Evolutionary conservation across 2,329 filamentous ascomycete genomes (phyloP), one percentile per base, ranked within the genome.

Genomic region (Trichoderma atroviride): DNA sequence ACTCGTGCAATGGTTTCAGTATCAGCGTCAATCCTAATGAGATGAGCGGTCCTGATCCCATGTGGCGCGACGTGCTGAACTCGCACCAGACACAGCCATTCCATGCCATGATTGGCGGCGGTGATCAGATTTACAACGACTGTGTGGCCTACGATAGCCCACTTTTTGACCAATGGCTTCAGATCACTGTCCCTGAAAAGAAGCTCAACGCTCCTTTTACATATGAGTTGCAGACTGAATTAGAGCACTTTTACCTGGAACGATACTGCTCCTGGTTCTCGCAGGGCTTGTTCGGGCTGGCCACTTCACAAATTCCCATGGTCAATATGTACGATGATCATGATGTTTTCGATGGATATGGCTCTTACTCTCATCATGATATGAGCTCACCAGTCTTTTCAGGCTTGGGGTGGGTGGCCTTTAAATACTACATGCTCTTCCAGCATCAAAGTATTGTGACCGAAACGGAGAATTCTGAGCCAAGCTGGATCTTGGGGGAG

Each of bases 341-440:
- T 77, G 92, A 96, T 74, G 92, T 94, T 74, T 94, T 94, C 72
- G 91, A 94, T 79, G 96, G 96, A 0, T 99, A 91, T 77, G 96
- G 96, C 7, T 97, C 94, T 0, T 99, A 98, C 78, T 90, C 94
- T 4, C 88, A 97, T 73, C 89, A 92, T 73, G 96, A 97, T 76
- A 98, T 97, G 93, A 88, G 87, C 73, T 93, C 92, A 3, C 91
- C 93, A 0, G 92, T 98, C 0, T 97, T 99, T 78, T 91, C 90
- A 2, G 96, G 96, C 0, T 81, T 99, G 10, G 96, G 96, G 2
- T 92, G 91, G 47, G 89, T 98, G 61, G 95, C 95, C 0, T 98
- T 96, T 87, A 99, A 99, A 79, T 99, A 98, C 81, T 99, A 99
- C 76, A 91, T 99, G 89, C 86, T 99, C 10, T 99, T 99, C 82